Base-by-base conservation (phyloP, 805 yeast species). In the Candida sakaeoensis region DNA sequence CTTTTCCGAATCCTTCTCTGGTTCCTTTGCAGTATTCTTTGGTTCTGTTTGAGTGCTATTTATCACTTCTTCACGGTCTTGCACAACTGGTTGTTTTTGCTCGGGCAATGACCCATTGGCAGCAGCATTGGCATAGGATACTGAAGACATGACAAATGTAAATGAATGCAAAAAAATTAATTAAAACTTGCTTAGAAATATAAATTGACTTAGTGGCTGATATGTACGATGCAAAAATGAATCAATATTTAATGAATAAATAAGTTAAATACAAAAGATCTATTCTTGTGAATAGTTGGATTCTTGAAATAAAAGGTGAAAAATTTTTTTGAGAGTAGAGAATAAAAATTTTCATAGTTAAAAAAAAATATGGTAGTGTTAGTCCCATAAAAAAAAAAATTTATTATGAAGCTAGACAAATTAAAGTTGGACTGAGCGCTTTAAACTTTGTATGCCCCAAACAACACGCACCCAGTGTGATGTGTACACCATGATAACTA, bases 81-180 rank as follows among this genome's bases (percentile, higher is more conserved):
- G n/a, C n/a, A n/a, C n/a, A 8, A 28, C 5, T 5, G 17, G 24
- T 31, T 8, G 22, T 31, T 24, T 35, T 40, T 14, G 16, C 6
- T 24, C 21, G 8, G 39, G 41, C 5, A 38, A 13, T 29, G 43
- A 19, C 30, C 65, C 69, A 40, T 57, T 60, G 44, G 72, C 72
- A 45, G 70, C 72, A 38, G 61, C 59, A 44, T 67, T 64, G 42
- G 73, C 73, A 49, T 67, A 67, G 25, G 72, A 66, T 30, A 65
- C 55, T 28, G 66, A 50, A 28, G 55, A 40, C 60, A 52, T 54
- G 19, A 13, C 43, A 37, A 34, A 33, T 18, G 15, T 22, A 26
- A 26, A 6, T 10, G n/a, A 26, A 26, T 6, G n/a, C 14, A 26
- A n/a, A n/a, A n/a, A n/a, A n/a, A n/a, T n/a, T n/a, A n/a, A n/a